A percentile compares a stretch with the other conserved stretches of the same genome.
These are phyloP conservation scores for Golubevia sp. DNA, from an alignment of 1,284 basidiomycete genomes.

Conservation along the genomic window DNA sequence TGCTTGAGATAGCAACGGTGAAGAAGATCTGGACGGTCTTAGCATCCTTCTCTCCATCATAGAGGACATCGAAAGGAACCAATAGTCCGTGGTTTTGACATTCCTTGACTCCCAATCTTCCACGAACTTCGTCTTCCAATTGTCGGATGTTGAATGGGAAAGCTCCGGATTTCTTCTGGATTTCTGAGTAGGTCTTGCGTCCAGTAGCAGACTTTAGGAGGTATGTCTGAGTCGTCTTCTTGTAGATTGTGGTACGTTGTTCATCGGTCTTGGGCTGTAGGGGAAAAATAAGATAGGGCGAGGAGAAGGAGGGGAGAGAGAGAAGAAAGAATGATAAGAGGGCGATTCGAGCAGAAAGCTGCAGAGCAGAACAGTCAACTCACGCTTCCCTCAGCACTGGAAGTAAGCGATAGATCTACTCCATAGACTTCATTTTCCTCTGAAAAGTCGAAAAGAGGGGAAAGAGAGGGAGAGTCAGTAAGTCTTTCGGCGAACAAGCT, in stretches of 20 bases:
- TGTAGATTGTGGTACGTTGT: conserved; percentile 88
- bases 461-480: conserved; percentile 48
- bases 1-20: conserved; percentile 84
- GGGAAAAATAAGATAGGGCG: conserved; percentile 17
- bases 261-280: conserved; percentile 80
- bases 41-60: conserved; percentile 21
- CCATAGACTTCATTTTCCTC: conserved; percentile 94
- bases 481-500: conserved; percentile 39
- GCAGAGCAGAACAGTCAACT: conserved; percentile 7
- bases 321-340: neutral
- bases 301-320: too few species aligned
- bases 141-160: conserved; percentile 97
- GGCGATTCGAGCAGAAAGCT: conserved; percentile 1
- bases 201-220: conserved; percentile 98
- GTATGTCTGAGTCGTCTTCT: conserved; percentile 83
- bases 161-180: conserved; percentile 94
- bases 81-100: conserved; percentile 89
- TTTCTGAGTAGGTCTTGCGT: conserved; percentile 89
- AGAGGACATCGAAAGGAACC: conserved; percentile 82
- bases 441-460: too few species aligned
- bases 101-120: conserved; percentile 92
- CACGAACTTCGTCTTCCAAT: conserved; percentile 92
- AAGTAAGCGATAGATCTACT: conserved; percentile 80
- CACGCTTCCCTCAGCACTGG: conserved; percentile 37
- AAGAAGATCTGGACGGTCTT: conserved; percentile 84